phyloP scores from a whole-genome alignment of 768 basidiomycete genomes.

The Trametes maxima region DNA sequence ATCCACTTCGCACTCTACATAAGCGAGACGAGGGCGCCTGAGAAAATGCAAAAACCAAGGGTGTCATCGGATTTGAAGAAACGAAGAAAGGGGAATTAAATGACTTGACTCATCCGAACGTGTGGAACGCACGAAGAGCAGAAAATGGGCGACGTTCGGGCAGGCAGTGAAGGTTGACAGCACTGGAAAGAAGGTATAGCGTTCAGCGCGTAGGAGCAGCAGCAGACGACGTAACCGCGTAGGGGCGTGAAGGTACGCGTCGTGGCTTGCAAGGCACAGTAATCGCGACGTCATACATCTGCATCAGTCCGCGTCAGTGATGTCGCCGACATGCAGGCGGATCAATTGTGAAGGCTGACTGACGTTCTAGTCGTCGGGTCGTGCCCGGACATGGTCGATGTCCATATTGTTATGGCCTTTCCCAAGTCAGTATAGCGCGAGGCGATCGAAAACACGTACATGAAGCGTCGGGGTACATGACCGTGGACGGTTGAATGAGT shows the following conservation, averaged over 20 bases:
- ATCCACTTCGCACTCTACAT: background rate
- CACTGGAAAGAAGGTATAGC: conserved; percentile 13
- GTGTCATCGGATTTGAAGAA: background rate
- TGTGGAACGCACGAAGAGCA: background rate
- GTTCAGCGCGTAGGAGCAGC: conserved; percentile 4
- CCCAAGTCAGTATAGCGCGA: too few relatives aligned
- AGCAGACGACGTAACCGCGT: conserved; percentile 7
- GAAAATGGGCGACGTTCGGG: background rate
- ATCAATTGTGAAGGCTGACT: too few relatives aligned
- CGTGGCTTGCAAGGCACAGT: too few relatives aligned
- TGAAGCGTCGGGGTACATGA: too few relatives aligned
- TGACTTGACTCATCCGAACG: conserved; percentile 3
- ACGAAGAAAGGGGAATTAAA: conserved; percentile 1
- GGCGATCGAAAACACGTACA: too few relatives aligned
- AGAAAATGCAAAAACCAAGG: background rate
- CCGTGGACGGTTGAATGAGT: too few relatives aligned
- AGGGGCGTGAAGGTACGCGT: background rate
- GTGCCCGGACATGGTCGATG: too few relatives aligned
- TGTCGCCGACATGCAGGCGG: too few relatives aligned
- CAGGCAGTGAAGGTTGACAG: background rate
- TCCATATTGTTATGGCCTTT: too few relatives aligned
- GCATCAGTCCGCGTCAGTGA: too few relatives aligned
- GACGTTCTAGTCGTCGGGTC: too few relatives aligned
- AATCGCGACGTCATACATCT: too few relatives aligned
- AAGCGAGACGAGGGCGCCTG: background rate